A percentile compares a stretch with the other conserved stretches of the same genome.
Evolutionary conservation across 352 stramenopile species (phyloP).

Genomic region (Vaucheria bursata): DNA sequence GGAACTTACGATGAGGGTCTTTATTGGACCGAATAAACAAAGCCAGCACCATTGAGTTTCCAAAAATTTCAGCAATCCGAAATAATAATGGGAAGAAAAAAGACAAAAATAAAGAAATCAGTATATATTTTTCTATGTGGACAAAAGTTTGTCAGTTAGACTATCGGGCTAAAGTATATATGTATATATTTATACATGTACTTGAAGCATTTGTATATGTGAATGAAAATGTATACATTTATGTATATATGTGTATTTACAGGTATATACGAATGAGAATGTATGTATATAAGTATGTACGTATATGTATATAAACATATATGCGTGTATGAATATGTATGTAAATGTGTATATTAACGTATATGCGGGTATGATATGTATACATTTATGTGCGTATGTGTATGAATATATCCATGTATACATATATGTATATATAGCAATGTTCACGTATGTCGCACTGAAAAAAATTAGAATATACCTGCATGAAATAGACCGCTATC

Average conservation of each 20-base stretch:
- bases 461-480: slow-evolving; percentile 11
- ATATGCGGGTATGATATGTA: not conserved
- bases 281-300: not conserved
- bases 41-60: too few species aligned
- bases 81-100: too few species aligned
- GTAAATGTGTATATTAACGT: not conserved
- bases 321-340: not conserved
- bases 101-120: too few species aligned
- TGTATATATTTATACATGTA: too few species aligned
- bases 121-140: too few species aligned
- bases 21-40: too few species aligned
- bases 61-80: too few species aligned
- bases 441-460: not conserved
- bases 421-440: not conserved
- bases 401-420: not conserved
- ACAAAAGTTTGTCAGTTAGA: too few species aligned
- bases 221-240: too few species aligned
- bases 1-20: too few species aligned
- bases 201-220: too few species aligned
- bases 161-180: too few species aligned
- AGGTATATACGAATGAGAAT: not conserved
- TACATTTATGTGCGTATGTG: not conserved
- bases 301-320: not conserved
- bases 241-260: not conserved
- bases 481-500: slow-evolving; percentile 68